A percentile compares a stretch with the other conserved stretches of the same genome.
Evolutionary conservation across 179 eudicot species (phyloP).

Genomic region (Heliamphora pulchella): DNA sequence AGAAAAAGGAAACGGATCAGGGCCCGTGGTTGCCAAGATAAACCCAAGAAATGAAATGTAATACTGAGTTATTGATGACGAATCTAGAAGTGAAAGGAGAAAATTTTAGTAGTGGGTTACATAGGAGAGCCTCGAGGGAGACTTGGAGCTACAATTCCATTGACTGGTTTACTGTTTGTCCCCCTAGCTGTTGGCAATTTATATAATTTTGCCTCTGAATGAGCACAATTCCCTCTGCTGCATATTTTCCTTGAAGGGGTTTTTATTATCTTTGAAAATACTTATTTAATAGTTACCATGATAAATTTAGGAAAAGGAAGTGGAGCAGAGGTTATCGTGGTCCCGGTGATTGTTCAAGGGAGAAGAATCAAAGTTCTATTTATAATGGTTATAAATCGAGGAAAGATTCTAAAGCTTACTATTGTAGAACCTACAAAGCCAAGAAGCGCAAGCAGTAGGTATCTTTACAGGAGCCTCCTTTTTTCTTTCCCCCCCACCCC

Average conservation of each 20-base stretch:
- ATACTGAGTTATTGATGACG: not conserved
- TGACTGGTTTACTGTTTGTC: not conserved
- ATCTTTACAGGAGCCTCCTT: not conserved
- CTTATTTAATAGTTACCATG: not conserved
- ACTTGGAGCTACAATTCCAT: not conserved
- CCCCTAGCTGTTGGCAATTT: not conserved
- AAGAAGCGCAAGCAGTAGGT: not conserved
- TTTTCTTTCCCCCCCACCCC: not conserved
- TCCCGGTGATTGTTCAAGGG: not conserved
- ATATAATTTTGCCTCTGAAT: not conserved
- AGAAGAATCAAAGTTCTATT: not conserved
- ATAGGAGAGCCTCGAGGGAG: not conserved
- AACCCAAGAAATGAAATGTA: too few relatives aligned
- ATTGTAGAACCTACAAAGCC: not conserved
- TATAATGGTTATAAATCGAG: not conserved
- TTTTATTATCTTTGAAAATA: not conserved
- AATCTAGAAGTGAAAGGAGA: not conserved
- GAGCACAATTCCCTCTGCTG: not conserved
- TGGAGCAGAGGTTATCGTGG: not conserved
- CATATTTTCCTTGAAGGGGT: not conserved
- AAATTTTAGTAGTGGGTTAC: not conserved
- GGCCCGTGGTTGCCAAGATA: not conserved
- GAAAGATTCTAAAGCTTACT: not conserved
- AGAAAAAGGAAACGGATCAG: conserved; percentile 8
- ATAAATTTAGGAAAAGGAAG: not conserved